These are phyloP conservation scores for Crassisporium funariophilum DNA, from an alignment of 768 basidiomycete genomes.

Conservation along the genomic window DNA sequence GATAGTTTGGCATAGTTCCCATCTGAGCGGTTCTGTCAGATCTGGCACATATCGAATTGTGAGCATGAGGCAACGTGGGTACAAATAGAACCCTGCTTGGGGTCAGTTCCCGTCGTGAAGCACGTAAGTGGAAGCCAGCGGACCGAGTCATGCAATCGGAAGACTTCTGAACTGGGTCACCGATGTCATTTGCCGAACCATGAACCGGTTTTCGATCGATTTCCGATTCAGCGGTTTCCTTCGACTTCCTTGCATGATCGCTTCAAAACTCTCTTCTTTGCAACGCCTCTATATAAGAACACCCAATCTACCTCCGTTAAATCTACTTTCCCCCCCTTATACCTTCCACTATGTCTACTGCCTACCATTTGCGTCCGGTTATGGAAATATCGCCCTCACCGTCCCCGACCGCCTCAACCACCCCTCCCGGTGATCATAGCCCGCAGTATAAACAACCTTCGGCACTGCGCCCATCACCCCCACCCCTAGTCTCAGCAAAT, in stretches of 20 bases:
- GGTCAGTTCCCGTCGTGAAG: slow-evolving; percentile 24
- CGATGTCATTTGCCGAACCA: slow-evolving; percentile 31
- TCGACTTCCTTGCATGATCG: slow-evolving; percentile 23
- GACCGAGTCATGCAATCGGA: slow-evolving; percentile 18
- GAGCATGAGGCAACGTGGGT: slow-evolving; percentile 18
- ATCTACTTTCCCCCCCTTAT: slow-evolving; percentile 5
- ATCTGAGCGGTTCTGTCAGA: slow-evolving; percentile 45
- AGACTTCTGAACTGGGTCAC: slow-evolving; percentile 19
- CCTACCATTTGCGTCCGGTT: slow-evolving; percentile 63
- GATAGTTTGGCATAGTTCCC: slow-evolving; percentile 20
- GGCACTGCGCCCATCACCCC: slow-evolving; percentile 29
- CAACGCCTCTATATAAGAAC: slow-evolving; percentile 30
- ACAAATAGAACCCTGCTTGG: slow-evolving; percentile 26
- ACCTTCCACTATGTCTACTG: slow-evolving; percentile 26
- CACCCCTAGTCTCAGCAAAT: slow-evolving; percentile 30
- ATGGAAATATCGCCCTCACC: slow-evolving; percentile 49
- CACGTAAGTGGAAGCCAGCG: slow-evolving; percentile 15
- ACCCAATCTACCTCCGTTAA: too few relatives aligned
- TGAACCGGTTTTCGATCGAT: slow-evolving; percentile 28
- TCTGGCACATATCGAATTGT: slow-evolving; percentile 14
- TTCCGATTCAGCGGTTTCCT: slow-evolving; percentile 20
- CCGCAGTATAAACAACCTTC: slow-evolving; percentile 33
- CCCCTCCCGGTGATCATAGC: slow-evolving; percentile 47
- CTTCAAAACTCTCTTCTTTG: slow-evolving; percentile 26
- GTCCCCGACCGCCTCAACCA: slow-evolving; percentile 52